Evolutionary conservation across 805 yeast genomes (phyloP).

Genomic region (Zygotorulaspora chibaensis): DNA sequence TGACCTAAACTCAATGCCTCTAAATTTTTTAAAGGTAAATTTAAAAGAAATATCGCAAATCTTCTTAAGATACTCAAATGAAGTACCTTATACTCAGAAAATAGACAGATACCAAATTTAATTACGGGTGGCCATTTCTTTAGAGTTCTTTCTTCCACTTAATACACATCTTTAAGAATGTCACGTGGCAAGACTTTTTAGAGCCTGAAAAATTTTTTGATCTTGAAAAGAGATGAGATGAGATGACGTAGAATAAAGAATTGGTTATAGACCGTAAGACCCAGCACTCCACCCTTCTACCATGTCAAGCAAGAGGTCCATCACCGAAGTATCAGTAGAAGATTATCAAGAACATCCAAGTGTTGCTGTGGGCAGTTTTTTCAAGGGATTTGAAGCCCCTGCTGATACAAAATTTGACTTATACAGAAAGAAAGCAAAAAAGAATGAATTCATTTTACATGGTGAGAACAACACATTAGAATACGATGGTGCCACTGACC

Average conservation of each 20-base stretch:
- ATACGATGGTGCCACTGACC: constrained; percentile 56
- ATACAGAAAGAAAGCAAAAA: constrained; percentile 42
- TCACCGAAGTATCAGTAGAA: constrained; percentile 27
- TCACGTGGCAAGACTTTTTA: not conserved
- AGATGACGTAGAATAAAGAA: not conserved
- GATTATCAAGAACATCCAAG: constrained; percentile 44
- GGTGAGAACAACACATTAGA: constrained; percentile 74
- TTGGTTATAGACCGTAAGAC: too few relatives aligned
- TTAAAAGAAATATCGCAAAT: too few relatives aligned
- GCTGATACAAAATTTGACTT: constrained; percentile 56
- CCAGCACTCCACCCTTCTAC: not conserved
- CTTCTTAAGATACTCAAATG: too few relatives aligned
- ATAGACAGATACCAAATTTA: too few relatives aligned
- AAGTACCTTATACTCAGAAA: too few relatives aligned
- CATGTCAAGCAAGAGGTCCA: constrained; percentile 18
- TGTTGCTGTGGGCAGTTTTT: constrained; percentile 64
- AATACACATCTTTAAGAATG: not conserved
- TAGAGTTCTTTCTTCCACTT: too few relatives aligned
- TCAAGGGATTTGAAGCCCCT: constrained; percentile 71
- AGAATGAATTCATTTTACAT: constrained; percentile 52
- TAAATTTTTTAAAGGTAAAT: too few relatives aligned
- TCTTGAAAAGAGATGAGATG: not conserved
- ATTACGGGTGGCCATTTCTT: too few relatives aligned
- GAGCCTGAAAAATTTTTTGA: not conserved
- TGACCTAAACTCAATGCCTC: too few relatives aligned